Conservation (phyloP, 345 rosid species). For the Moricandia arvensis region DNA sequence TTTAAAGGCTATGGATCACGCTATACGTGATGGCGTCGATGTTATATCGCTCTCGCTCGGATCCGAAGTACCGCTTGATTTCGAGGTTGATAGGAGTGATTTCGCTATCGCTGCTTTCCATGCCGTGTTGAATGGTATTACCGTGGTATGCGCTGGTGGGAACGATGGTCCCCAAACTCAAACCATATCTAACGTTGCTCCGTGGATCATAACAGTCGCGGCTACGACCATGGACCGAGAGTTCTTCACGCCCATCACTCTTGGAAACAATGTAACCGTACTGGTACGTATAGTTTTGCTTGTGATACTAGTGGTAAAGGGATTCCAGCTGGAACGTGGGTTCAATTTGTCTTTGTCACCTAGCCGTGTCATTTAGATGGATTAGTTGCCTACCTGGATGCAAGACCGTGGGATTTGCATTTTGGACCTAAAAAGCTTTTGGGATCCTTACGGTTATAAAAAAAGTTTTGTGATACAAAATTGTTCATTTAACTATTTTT, state of each 20-base stretch:
- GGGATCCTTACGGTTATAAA: too few relatives aligned
- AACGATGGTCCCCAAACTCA: conserved; percentile 47
- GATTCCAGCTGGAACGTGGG: too few relatives aligned
- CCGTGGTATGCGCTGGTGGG: conserved; percentile 51
- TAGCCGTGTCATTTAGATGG: too few relatives aligned
- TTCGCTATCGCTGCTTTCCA: conserved; percentile 53
- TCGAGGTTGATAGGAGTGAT: conserved; percentile 45
- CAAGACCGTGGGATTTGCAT: too few relatives aligned
- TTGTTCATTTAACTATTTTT: neutral
- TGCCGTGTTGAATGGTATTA: conserved; percentile 52
- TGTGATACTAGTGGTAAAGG: too few relatives aligned
- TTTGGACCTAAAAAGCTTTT: too few relatives aligned
- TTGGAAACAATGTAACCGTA: conserved; percentile 45
- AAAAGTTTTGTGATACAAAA: too few relatives aligned
- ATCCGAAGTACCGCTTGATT: conserved; percentile 6
- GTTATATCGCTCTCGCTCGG: conserved; percentile 61
- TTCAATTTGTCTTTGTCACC: too few relatives aligned
- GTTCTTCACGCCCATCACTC: conserved; percentile 41
- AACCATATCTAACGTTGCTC: conserved; percentile 48
- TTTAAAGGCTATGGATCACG: conserved; percentile 60
- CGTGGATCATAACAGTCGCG: conserved; percentile 60
- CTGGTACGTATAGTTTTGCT: conserved; percentile 11
- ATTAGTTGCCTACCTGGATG: too few relatives aligned
- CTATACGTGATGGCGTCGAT: conserved; percentile 67
- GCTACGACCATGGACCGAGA: conserved; percentile 55